Evolutionary conservation across 495 filamentous ascomycete genomes (phyloP), one percentile per base, ranked within the genome.

Genomic region (Friedmanniomyces endolithicus): DNA sequence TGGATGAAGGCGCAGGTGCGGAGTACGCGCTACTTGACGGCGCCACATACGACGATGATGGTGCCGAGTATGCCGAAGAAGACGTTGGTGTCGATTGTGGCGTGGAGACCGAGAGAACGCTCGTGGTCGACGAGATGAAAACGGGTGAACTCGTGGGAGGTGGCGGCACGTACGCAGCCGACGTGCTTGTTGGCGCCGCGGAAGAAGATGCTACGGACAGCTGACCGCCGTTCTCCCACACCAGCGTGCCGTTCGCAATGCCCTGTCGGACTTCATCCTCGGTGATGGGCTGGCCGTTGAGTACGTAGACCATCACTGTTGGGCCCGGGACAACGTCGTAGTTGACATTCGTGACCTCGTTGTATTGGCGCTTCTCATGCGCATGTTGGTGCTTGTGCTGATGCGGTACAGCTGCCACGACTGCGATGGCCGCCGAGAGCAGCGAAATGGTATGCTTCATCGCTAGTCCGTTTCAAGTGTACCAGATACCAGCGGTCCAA

Each of bases 211-310:
- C 1, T 1, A 34, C n/a, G 17, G 57, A 35, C 11, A 51, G 11
- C 20, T 14, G 47, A 2, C 47, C 51, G 48, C 59, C 62, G 29
- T 66, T 53, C 0, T 56, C 69, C 57, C 53, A 67, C 11, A 63
- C 53, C 1, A 70, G 58, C 20, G 65, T 65, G 49, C 70, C 70
- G 60, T 71, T 70, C 27, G 49, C 46, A 55, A 70, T 63, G 27
- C 69, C 70, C 49, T 69, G 48, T 16, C 56, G 41, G 16, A 65
- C 64, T 8, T 71, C 69, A 1, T 55, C 53, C 49, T 65, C 63
- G 31, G 69, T 66, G 54, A 72, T 70, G 9, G 56, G 47, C 17
- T 55, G 45, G 11, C 67, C 65, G 20, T 70, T 62, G 14, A 70
- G 58, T 25, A 64, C 62, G 59, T 68, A 69, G 11, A 65, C 61